Conservation (phyloP, 208 protist species). For the Kentomonas sorsogonicus region DNA sequence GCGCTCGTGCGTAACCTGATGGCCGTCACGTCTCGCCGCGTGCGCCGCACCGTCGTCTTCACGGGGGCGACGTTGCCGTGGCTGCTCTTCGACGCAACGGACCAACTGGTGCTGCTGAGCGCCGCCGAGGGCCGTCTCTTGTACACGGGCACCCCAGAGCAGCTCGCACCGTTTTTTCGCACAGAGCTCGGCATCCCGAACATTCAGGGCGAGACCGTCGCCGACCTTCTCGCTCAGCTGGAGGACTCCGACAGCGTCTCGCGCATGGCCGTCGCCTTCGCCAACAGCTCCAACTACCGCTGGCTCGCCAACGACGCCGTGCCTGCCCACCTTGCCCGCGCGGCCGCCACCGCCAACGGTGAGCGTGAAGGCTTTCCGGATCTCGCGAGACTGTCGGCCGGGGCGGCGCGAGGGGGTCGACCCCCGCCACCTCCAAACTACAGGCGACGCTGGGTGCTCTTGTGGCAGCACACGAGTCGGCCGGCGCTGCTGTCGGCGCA, state of each 20-base stretch:
- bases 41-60: slow-evolving; percentile 15
- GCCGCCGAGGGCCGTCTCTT: slow-evolving; percentile 24
- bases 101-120: slow-evolving; percentile 35
- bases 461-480: slow-evolving; percentile 30
- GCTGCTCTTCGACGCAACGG: slow-evolving; percentile 29
- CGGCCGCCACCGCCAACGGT: slow-evolving; percentile 6
- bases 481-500: slow-evolving; percentile 16
- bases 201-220: slow-evolving; percentile 28
- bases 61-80: slow-evolving; percentile 16
- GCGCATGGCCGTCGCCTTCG: slow-evolving; percentile 17
- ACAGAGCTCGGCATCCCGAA: slow-evolving; percentile 20
- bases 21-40: too few relatives aligned
- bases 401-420: too few relatives aligned
- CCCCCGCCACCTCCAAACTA: too few relatives aligned
- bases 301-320: slow-evolving; percentile 20
- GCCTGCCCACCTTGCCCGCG: slow-evolving; percentile 22
- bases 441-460: too few relatives aligned
- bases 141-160: slow-evolving; percentile 25
- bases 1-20: too few relatives aligned
- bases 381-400: too few relatives aligned
- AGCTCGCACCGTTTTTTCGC: slow-evolving; percentile 32
- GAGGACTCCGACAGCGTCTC: slow-evolving; percentile 26
- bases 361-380: slow-evolving; percentile 12
- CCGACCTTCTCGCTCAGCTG: slow-evolving; percentile 35
- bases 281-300: slow-evolving; percentile 12